A percentile compares a stretch with the other conserved stretches of the same genome.
Evolutionary conservation across 2,329 filamentous ascomycete species (phyloP).

Genomic region (Trichophyton benhamiae): DNA sequence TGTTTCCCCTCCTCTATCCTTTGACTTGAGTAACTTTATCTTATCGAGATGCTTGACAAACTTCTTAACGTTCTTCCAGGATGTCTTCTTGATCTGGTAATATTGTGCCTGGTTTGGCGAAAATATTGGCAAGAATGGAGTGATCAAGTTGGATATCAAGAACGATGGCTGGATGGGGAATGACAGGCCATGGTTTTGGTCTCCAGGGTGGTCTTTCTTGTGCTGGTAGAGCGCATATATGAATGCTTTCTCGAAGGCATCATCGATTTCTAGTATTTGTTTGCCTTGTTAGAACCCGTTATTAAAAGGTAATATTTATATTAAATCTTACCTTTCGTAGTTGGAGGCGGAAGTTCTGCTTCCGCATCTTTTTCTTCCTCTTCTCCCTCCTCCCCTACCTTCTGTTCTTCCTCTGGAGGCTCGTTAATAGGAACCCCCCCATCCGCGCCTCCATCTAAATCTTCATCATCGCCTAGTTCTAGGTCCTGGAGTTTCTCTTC

Average conservation of each 20-base stretch:
- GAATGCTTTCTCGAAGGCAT: slow-evolving; percentile 52
- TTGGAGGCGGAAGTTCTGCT: slow-evolving; percentile 31
- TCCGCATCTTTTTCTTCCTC: slow-evolving; percentile 29
- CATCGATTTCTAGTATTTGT: slow-evolving; percentile 47
- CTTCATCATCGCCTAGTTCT: slow-evolving; percentile 31
- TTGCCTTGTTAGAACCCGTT: not conserved
- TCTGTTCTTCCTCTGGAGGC: slow-evolving; percentile 27
- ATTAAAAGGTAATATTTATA: not conserved
- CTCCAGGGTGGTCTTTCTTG: slow-evolving; percentile 42
- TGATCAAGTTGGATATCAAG: slow-evolving; percentile 51
- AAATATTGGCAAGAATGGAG: slow-evolving; percentile 53
- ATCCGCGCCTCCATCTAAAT: slow-evolving; percentile 10
- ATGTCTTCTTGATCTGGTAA: slow-evolving; percentile 57
- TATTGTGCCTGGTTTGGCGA: slow-evolving; percentile 43
- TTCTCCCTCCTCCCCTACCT: slow-evolving; percentile 28
- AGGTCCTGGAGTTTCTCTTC: slow-evolving; percentile 32
- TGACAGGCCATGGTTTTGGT: slow-evolving; percentile 43
- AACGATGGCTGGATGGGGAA: slow-evolving; percentile 53
- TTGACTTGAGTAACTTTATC: slow-evolving; percentile 48
- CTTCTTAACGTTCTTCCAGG: slow-evolving; percentile 58
- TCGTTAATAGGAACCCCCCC: slow-evolving; percentile 17
- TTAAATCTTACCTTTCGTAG: slow-evolving; percentile 40
- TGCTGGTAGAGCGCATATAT: slow-evolving; percentile 50
- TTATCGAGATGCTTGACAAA: slow-evolving; percentile 59
- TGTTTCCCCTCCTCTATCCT: slow-evolving; percentile 53